Evolutionary conservation across 2,329 filamentous ascomycete species (phyloP).

Genomic region (Cladophialophora carrionii): DNA sequence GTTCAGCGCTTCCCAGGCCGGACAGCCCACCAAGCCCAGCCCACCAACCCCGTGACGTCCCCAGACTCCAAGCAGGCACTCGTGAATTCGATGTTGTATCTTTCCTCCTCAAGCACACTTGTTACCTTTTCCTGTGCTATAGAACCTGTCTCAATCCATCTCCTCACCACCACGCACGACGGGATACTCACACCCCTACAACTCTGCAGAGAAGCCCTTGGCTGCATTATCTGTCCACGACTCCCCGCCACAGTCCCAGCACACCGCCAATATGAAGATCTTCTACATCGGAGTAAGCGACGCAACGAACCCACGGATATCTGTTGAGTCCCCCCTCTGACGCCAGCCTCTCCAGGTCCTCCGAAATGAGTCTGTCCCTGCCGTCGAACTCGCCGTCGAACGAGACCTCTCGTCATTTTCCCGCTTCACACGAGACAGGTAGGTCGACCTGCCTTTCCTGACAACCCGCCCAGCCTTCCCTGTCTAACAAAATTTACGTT

Average conservation of each 20-base stretch:
- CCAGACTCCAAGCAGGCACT: constrained; percentile 1
- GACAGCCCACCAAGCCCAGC: not conserved
- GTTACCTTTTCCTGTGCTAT: not conserved
- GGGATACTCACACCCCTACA: not conserved
- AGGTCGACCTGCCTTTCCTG: constrained; percentile 38
- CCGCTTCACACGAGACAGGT: constrained; percentile 76
- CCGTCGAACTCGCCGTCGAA: constrained; percentile 74
- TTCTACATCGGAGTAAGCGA: constrained; percentile 43
- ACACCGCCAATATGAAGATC: constrained; percentile 42
- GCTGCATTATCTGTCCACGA: not conserved
- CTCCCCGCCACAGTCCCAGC: constrained; percentile 1
- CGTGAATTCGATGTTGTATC: constrained; percentile 7
- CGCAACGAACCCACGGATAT: not conserved
- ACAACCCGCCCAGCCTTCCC: not conserved
- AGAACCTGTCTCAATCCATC: not conserved
- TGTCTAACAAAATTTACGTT: constrained; percentile 13
- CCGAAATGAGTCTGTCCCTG: constrained; percentile 75
- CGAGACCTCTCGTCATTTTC: constrained; percentile 78
- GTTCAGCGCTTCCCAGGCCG: not conserved
- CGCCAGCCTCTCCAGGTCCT: constrained; percentile 63
- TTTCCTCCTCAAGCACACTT: not conserved
- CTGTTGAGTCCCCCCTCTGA: constrained; percentile 6
- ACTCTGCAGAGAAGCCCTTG: not conserved
- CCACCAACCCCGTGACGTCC: not conserved
- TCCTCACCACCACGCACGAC: not conserved